Conservation (phyloP, 2,329 filamentous ascomycete species). For the Botrytis tulipae region DNA sequence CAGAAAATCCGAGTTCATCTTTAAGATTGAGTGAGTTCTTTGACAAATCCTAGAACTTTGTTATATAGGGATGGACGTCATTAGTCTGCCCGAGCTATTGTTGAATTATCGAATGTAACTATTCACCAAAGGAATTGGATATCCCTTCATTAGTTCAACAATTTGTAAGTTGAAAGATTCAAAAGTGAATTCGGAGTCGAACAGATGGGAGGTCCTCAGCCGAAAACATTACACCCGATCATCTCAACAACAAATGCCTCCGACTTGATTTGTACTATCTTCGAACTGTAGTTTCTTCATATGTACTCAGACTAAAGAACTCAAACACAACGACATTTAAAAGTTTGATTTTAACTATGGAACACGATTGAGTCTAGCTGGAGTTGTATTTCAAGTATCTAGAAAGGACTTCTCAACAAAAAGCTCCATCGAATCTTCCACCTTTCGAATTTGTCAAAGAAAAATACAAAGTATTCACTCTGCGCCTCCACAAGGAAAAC, state of each 20-base stretch:
- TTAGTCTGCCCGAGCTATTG: neutral
- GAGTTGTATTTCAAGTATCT: neutral
- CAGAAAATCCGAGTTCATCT: neutral
- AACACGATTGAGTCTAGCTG: neutral
- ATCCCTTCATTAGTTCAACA: neutral
- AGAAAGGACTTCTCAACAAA: neutral
- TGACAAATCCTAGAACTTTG: neutral
- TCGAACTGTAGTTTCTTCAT: neutral
- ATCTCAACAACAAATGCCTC: neutral
- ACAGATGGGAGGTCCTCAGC: too few species aligned
- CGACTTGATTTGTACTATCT: neutral
- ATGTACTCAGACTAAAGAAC: rapidly evolving
- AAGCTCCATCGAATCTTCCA: neutral
- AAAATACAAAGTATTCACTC: neutral
- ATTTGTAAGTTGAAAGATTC: neutral
- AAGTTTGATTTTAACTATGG: neutral
- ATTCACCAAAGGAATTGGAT: rapidly evolving
- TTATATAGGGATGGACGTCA: neutral
- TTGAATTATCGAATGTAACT: neutral
- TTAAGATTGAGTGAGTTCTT: neutral
- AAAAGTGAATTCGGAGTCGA: neutral
- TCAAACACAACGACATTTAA: neutral
- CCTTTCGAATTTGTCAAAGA: neutral
- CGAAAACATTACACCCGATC: neutral
- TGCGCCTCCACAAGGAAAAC: neutral